Base-by-base conservation (phyloP, 179 eudicot species). In the Actinidia chinensis region DNA sequence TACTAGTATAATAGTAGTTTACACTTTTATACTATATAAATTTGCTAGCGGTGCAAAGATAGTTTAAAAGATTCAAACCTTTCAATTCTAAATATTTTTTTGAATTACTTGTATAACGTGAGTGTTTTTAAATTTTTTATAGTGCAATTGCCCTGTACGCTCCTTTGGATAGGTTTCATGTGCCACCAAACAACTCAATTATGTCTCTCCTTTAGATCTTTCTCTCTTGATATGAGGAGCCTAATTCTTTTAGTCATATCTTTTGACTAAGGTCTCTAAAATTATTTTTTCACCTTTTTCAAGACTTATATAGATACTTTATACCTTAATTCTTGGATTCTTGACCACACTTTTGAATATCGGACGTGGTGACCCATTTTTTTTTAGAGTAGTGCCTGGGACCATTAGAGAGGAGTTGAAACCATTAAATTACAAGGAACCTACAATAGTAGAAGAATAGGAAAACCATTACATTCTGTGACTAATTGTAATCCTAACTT, bases 241-340 rank as follows among this genome's bases (percentile, higher is more conserved):
- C 76, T 18, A 33, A n/a, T 25, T 28, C 50, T 11, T 5, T 12
- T 11, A 10, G 8, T 36, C 48, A 18, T 6, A 6, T 18, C 33
- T 9, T 73, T 73, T 54, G 48, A 73, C 65, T 54, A 73, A 17
- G 64, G 17, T 55, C 46, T 55, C 46, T 52, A 54, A 73, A 36
- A 48, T 33, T 17, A 8, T 11, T 36, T 33, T 15, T 33, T 44
- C 7, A n/a, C 14, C 6, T 13, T 50, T 71, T 51, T 50, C 61
- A 25, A 13, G 42, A 13, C 22, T 33, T 51, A 8, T 22, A 15
- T 8, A 12, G 8, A 17, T 2, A 36, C 33, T 52, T 55, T 73
- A n/a, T 33, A 73, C 76, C 76, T 74, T 74, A 56, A 74, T 58
- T 74, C 52, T 55, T 42, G 33, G 66, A 74, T 74, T 56, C 64